A percentile compares a stretch with the other conserved stretches of the same genome.
phyloP scores from a whole-genome alignment of 2,329 filamentous ascomycete genomes.

The Diaporthe citrichinensis region DNA sequence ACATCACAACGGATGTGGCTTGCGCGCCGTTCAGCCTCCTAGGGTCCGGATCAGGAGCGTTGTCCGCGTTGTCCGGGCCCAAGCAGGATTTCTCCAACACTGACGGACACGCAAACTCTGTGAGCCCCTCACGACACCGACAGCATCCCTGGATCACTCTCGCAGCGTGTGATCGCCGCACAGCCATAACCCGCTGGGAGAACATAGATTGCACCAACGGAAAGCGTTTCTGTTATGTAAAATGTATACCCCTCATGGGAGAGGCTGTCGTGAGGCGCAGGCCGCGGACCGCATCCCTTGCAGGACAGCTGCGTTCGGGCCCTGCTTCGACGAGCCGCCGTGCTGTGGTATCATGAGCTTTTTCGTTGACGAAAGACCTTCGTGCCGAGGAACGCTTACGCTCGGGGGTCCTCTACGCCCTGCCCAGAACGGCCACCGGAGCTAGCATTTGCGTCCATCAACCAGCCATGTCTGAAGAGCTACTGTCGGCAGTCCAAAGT shows the following conservation, averaged over 20 bases:
- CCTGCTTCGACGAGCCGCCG: slow-evolving; percentile 16
- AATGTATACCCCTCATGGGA: not conserved
- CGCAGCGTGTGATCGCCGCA: slow-evolving; percentile 32
- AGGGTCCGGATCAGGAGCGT: slow-evolving; percentile 12
- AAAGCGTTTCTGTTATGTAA: slow-evolving; percentile 24
- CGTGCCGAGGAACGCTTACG: slow-evolving; percentile 19
- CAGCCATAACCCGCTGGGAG: slow-evolving; percentile 23
- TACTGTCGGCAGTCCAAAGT: not conserved
- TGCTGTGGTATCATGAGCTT: slow-evolving; percentile 25
- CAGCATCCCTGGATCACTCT: slow-evolving; percentile 11
- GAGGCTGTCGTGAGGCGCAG: slow-evolving; percentile 8
- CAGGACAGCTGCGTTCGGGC: not conserved
- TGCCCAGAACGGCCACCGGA: not conserved
- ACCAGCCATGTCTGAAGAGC: not conserved
- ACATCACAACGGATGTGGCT: slow-evolving; percentile 4
- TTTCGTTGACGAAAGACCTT: not conserved
- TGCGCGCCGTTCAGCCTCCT: slow-evolving; percentile 12
- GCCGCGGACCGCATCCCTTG: slow-evolving; percentile 14
- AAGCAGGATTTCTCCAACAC: slow-evolving; percentile 30
- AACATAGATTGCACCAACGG: slow-evolving; percentile 17
- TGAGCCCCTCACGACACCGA: slow-evolving; percentile 27
- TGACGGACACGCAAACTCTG: slow-evolving; percentile 17
- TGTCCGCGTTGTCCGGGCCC: slow-evolving; percentile 19
- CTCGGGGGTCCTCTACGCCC: not conserved
- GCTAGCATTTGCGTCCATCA: not conserved